Percentiles rank a stretch among this genome's conserved stretches.
These are phyloP conservation scores for Fermentozyma sake DNA, from an alignment of 1,139 yeast genomes.

Conservation along the genomic window DNA sequence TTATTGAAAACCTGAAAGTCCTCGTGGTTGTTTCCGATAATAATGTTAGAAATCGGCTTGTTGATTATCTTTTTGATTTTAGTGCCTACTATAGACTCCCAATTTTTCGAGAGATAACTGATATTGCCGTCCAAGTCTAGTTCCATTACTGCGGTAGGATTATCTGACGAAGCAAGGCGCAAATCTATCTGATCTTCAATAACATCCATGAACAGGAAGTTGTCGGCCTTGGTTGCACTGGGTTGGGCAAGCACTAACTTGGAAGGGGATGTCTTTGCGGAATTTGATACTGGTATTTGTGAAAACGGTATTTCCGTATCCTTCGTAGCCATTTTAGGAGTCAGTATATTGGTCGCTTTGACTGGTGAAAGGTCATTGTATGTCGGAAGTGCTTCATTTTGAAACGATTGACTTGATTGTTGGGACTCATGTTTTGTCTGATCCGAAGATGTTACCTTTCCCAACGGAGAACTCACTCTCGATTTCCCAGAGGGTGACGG, in stretches of 20 bases:
- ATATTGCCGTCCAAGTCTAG: slow-evolving; percentile 75
- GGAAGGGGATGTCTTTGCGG: no score
- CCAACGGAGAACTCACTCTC: not conserved
- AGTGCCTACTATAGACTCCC: slow-evolving; percentile 77
- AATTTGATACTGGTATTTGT: no score
- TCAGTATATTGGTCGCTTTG: no score
- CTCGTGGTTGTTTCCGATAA: slow-evolving; percentile 57
- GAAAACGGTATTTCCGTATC: no score
- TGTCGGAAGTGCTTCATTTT: no score
- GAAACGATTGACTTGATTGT: no score
- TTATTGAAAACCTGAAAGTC: slow-evolving; percentile 66
- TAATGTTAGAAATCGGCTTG: slow-evolving; percentile 58
- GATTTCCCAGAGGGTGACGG: slow-evolving; percentile 1
- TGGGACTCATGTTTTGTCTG: no score
- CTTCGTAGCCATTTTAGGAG: no score
- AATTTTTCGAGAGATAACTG: slow-evolving; percentile 67
- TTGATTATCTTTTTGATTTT: slow-evolving; percentile 49
- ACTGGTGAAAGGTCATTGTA: no score
- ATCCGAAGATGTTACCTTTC: no score
- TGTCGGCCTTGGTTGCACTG: not conserved
- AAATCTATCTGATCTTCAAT: slow-evolving; percentile 46
- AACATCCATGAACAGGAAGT: slow-evolving; percentile 11
- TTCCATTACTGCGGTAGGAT: slow-evolving; percentile 84
- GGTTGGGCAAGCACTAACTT: no score
- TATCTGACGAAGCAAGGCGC: slow-evolving; percentile 56